Evolutionary conservation across 2,329 filamentous ascomycete genomes (phyloP), one percentile per base, ranked within the genome.

Genomic region (Colletotrichum sp.): DNA sequence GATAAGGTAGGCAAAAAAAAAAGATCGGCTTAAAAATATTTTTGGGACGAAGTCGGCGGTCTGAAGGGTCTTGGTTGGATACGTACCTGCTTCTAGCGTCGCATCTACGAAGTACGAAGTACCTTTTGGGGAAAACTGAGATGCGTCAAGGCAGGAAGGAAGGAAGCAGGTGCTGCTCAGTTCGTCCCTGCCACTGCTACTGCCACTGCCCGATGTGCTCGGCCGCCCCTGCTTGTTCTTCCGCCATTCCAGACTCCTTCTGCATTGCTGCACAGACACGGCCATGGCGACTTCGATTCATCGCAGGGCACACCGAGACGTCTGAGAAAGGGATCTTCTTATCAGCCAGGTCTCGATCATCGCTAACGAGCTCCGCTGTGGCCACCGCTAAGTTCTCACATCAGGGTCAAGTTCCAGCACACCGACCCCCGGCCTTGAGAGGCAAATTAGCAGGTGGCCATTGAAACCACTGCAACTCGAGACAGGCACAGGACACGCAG

Each of bases 21-120:
- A n/a, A 75, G 55, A 75, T 68, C 12, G 26, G 36, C 69, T 44
- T 30, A 67, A 72, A 60, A 65, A 34, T 64, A 8, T 44, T 72
- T 71, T 67, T 72, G 69, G 69, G 72, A 75, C 63, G 69, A 72
- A 39, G 62, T 71, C 32, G 49, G 69, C 72, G 69, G 72, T 75
- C 73, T 63, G 39, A 63, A 75, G 62, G 69, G 62, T 72, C 69
- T 62, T 57, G 15, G 10, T 21, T 9, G 15, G 57, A 39, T 44
- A 72, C 52, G 72, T 75, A 72, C 55, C 30, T 18, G 24, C 24
- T 12, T 26, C 57, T 12, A 44, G 57, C 57, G 36, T 39, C 34
- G 57, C 28, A 49, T 52, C n/a, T 52, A 52, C 44, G n/a, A 52
- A 12, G 39, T 12, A 44, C 39, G 32, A 32, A 34, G 32, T 36